These are phyloP conservation scores for Microbotryum intermedium DNA, from an alignment of 1,284 basidiomycete species.

Conservation along the genomic window DNA sequence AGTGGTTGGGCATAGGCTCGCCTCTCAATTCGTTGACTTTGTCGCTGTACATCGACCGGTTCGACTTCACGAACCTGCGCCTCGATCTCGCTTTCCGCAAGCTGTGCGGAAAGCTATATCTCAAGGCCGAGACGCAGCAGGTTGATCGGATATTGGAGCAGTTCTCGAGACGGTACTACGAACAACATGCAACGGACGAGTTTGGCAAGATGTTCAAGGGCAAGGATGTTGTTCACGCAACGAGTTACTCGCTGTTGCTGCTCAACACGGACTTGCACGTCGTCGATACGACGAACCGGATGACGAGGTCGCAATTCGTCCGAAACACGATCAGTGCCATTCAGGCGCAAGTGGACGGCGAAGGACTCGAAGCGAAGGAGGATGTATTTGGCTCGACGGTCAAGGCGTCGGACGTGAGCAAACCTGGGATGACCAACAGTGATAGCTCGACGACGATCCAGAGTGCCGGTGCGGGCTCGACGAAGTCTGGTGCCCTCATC, in stretches of 20 bases:
- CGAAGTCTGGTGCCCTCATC: constrained; percentile 33
- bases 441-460: constrained; percentile 2
- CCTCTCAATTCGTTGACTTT: constrained; percentile 66
- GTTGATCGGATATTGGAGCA: constrained; percentile 90
- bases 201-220: constrained; percentile 53
- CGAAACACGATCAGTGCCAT: constrained; percentile 83
- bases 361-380: background rate
- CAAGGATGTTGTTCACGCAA: constrained; percentile 78
- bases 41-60: constrained; percentile 72
- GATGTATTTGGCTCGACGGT: background rate
- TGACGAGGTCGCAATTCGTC: constrained; percentile 91
- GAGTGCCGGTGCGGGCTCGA: constrained; percentile 42
- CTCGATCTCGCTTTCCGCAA: constrained; percentile 84
- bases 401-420: background rate
- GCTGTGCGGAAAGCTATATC: constrained; percentile 80
- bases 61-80: constrained; percentile 73
- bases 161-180: constrained; percentile 80
- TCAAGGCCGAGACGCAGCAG: constrained; percentile 95
- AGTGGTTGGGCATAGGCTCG: constrained; percentile 77
- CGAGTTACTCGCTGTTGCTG: constrained; percentile 83
- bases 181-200: constrained; percentile 71
- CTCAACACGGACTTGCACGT: constrained; percentile 97
- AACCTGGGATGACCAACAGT: background rate
- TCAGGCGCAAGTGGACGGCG: constrained; percentile 49
- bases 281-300: constrained; percentile 75